A percentile compares a stretch with the other conserved stretches of the same genome.
Conservation (phyloP, 2,329 filamentous ascomycete species). For the Tolypocladium ophioglossoides region DNA sequence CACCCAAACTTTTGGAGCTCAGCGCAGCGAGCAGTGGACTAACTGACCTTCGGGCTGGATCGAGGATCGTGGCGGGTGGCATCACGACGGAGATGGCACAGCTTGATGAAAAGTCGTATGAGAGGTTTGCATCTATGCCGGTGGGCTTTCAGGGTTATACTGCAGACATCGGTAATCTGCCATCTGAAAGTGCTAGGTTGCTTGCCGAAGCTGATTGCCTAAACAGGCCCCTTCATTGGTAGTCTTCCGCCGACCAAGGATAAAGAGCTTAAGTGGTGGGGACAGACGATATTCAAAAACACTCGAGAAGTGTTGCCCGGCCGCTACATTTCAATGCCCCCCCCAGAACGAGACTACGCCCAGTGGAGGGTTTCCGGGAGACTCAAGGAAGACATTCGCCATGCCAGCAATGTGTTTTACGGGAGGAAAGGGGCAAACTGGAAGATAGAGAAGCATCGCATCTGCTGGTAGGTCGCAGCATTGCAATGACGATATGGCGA, state of each 20-base stretch:
- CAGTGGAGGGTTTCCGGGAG: conserved; percentile 49
- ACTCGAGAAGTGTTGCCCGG: conserved; percentile 41
- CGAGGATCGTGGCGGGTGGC: conserved; percentile 46
- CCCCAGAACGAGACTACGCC: conserved; percentile 42
- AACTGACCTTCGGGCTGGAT: conserved; percentile 37
- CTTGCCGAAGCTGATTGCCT: conserved; percentile 9
- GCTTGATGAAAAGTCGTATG: conserved; percentile 34
- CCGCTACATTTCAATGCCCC: conserved; percentile 45
- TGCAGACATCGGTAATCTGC: conserved; percentile 17
- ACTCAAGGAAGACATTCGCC: conserved; percentile 48
- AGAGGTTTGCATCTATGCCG: conserved; percentile 37
- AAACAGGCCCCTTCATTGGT: conserved; percentile 44
- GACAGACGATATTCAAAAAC: conserved; percentile 48
- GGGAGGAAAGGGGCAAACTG: conserved; percentile 43
- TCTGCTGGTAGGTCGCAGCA: conserved; percentile 48
- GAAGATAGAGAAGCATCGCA: conserved; percentile 51
- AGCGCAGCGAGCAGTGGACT: conserved; percentile 36
- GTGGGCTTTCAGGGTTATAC: conserved; percentile 32
- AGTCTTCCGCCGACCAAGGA: conserved; percentile 43
- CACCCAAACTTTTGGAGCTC: conserved; percentile 41
- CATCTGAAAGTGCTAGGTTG: background rate
- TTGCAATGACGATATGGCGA: background rate
- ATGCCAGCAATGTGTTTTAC: conserved; percentile 47
- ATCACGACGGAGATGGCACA: conserved; percentile 48
- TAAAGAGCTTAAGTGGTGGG: conserved; percentile 49